phyloP scores from a whole-genome alignment of 345 rosid genomes.

The Acer campestre region DNA sequence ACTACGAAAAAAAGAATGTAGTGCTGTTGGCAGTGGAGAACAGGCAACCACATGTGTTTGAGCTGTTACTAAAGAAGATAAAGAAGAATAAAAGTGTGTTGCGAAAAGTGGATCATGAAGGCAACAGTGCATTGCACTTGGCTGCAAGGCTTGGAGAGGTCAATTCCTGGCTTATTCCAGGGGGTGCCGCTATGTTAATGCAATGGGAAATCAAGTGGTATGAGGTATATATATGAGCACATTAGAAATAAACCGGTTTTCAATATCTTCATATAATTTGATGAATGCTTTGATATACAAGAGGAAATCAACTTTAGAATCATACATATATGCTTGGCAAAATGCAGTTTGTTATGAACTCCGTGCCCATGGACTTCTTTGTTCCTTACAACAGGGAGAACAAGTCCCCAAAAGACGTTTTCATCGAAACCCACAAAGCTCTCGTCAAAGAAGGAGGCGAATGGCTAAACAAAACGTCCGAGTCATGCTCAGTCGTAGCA shows the following conservation, averaged over 20 bases:
- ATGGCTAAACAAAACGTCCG: conserved; percentile 50
- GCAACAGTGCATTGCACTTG: conserved; percentile 55
- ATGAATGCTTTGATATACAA: too few relatives aligned
- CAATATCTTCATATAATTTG: too few relatives aligned
- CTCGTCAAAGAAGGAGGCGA: conserved; percentile 41
- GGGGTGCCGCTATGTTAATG: conserved; percentile 52
- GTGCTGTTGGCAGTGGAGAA: conserved; percentile 50
- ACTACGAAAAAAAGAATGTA: conserved; percentile 12
- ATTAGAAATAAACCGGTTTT: too few relatives aligned
- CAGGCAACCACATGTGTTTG: conserved; percentile 42
- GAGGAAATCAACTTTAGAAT: too few relatives aligned
- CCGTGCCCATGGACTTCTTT: conserved; percentile 40
- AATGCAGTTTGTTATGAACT: conserved; percentile 44
- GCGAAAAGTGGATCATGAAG: conserved; percentile 36
- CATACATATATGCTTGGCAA: background rate
- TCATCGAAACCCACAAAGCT: conserved; percentile 34
- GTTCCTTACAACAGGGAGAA: conserved; percentile 27
- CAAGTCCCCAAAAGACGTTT: conserved; percentile 37
- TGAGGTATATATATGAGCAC: conserved; percentile 29
- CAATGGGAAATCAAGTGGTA: conserved; percentile 71
- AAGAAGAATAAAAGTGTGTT: conserved; percentile 33
- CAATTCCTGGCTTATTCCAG: conserved; percentile 54
- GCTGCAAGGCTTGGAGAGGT: conserved; percentile 45
- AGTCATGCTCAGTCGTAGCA: conserved; percentile 55
- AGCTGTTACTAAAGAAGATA: conserved; percentile 24